Base-by-base conservation (phyloP, 2,329 filamentous ascomycete species). In the Stachybotrys echinatus region DNA sequence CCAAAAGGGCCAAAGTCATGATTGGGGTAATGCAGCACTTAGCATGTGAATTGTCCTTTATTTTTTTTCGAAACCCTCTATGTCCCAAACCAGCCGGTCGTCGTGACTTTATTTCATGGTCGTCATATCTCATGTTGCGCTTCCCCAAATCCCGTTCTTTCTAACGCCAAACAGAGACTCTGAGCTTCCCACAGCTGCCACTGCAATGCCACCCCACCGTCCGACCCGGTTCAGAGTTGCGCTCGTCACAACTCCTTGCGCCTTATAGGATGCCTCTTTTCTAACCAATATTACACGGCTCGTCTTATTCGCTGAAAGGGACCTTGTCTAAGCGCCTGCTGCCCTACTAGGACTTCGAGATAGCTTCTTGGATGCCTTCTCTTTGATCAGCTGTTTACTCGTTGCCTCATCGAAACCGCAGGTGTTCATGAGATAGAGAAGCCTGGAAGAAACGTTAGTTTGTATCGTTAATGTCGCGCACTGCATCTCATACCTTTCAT, bases 401-500 rank as follows among this genome's bases (percentile, higher is more conserved):
- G 76, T 79, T n/a, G 68, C 66, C 49, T 67, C 64, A 55, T 82
- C 79, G 57, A 79, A 82, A 31, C 79, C 79, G 53, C 80, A 77
- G 10, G 75, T 65, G 34, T 72, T 65, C 27, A 70, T 76, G 23
- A 83, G 65, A 58, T 80, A 82, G 46, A 68, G 64, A 47, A 80
- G 63, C 55, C 78, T 82, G 50, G 17, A 4, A 34, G 12, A 23
- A 17, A 23, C 20, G 59, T 66, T 55, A 68, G 62, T 50, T 31
- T 17, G 21, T 10, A 12, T 22, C n/a, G 2, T 2, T 23, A 23
- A 2, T 23, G 12, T 23, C 19, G 17, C 31, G 39, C 23, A 20
- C n/a, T 44, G 31, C 5, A 18, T 10, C 45, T 79, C 85, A 80
- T 72, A 96, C 91, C 88, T 92, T 58, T 90, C 88, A 59, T 87